Base-by-base conservation (phyloP, 768 basidiomycete genomes). In the Rhodosporidiobolus sp. region DNA sequence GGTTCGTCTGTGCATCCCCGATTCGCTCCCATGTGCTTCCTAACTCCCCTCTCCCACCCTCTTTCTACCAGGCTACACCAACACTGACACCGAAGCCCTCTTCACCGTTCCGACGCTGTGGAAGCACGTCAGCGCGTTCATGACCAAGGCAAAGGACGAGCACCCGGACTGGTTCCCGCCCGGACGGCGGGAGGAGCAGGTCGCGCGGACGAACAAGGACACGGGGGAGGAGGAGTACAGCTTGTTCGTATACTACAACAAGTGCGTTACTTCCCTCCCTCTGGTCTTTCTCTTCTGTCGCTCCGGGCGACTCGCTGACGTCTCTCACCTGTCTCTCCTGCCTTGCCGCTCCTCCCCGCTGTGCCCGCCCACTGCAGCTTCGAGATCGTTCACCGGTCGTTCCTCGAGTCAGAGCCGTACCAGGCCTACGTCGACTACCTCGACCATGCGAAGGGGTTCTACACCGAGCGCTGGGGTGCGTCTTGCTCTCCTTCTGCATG, bases 351-450 rank as follows among this genome's bases (percentile, higher is more conserved):
- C 26, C 52, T 30, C 11, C n/a, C 52, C n/a, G 10, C 16, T 0
- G 10, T 43, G 22, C 35, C 6, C 50, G 24, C 56, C n/a, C 35
- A 2, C 16, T 4, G 20, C 48, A 67, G 66, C 62, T 69, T 69
- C 48, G 67, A 69, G 35, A 69, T 69, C 46, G 67, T 63, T 3
- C 54, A 69, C n/a, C 67, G 67, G 26, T 48, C 53, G 67, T 63
- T 69, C 48, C n/a, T 69, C 34, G 67, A 63, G 14, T 63, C 61
- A 7, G 67, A 63, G 30, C n/a, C 67, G 26, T 69, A 69, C 38
- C 55, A 57, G 45, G 53, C 61, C 26, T 69, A 50, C 28, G 46
- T 49, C 46, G 4, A 34, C 24, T 56, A 69, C 67, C 54, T 69
- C 48, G 61, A 69, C 61, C 34, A 57, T 17, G 34, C 45, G 3